Base-by-base conservation (phyloP, 257 asterid species). In the Galeopsis tetrahit region DNA sequence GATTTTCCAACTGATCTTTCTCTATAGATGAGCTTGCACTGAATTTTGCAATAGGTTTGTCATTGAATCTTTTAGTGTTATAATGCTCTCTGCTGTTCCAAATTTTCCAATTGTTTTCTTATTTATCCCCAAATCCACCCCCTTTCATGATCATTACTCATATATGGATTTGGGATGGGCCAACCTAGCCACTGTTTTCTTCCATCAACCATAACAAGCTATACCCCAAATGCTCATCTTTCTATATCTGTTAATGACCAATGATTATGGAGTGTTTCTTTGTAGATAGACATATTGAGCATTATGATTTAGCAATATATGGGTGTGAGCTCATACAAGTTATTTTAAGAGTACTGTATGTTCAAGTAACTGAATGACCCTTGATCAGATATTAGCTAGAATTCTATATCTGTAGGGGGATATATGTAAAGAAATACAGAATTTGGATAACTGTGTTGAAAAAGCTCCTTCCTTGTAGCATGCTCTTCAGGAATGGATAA, bases 21-120 rank as follows among this genome's bases (percentile, higher is more conserved):
- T 56, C 4, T 21, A 35, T 9, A 68, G 28, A 15, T 69, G 56
- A 32, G 32, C 46, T 35, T 33, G 44, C 64, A 2, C 53, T 10
- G 4, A 17, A 10, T 6, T 21, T 55, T 39, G 93, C 83, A 88
- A 86, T 82, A 95, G 99, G 99, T 95, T 74, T 44, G 87, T 84
- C n/a, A 36, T 64, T 21, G 35, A 34, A 59, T 79, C 31, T 32
- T 34, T 35, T 49, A 8, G 48, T 42, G 42, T 14, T 59, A 33
- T 72, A 11, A 65, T 56, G 14, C 71, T 46, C 9, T 59, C 8
- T 33, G 55, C 9, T 64, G 51, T 11, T 62, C 72, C 75, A 35
- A 13, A 5, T 56, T 63, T 67, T 4, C 34, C 63, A 57, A 34
- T 35, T 32, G 21, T 43, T 48, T 58, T 64, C 62, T 52, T 46